Base-by-base conservation (phyloP, 345 rosid genomes). In the Pistacia vera region DNA sequence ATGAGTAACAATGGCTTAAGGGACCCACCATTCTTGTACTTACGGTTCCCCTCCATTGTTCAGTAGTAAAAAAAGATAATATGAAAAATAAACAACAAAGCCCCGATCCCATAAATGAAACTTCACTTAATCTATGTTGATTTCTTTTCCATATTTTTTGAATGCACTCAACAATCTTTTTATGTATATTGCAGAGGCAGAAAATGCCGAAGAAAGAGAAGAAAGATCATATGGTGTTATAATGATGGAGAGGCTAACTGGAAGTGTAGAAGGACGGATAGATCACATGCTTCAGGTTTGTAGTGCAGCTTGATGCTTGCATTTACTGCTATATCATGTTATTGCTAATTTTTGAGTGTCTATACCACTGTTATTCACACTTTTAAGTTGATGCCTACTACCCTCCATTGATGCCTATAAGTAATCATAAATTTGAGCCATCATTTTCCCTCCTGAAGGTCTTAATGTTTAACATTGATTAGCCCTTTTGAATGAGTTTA, bases 241-340 rank as follows among this genome's bases (percentile, higher is more conserved):
- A 54, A 93, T 96, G 98, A 91, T 96, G 77, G 89, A 89, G 86
- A 90, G 89, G 77, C 77, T 96, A 74, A 91, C 93, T 38, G 93
- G 97, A 81, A 86, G 85, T 84, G 89, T 72, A 79, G 93, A 86
- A 41, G 98, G 99, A 64, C 88, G 97, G 30, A 89, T 93, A 59
- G 98, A 96, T 86, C 92, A 96, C 80, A 83, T 88, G 82, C 97
- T 96, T 85, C 99, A 95, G 83, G 99, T 95, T 77, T 48, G 86
- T 83, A 74, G 11, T 79, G 18, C 28, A 61, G 33, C 60, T 44
- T 18, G 68, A 59, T 35, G 36, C 33, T 35, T 56, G 33, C 46
- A 41, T 66, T 33, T 25, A 67, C 60, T 57, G 25, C 67, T 58
- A 60, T 38, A 72, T 70, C 33, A 56, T 54, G 44, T 75, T 28